A percentile compares a stretch with the other conserved stretches of the same genome.
These are phyloP conservation scores for Pleurotus tuoliensis DNA, from an alignment of 768 basidiomycete species.

Conservation along the genomic window DNA sequence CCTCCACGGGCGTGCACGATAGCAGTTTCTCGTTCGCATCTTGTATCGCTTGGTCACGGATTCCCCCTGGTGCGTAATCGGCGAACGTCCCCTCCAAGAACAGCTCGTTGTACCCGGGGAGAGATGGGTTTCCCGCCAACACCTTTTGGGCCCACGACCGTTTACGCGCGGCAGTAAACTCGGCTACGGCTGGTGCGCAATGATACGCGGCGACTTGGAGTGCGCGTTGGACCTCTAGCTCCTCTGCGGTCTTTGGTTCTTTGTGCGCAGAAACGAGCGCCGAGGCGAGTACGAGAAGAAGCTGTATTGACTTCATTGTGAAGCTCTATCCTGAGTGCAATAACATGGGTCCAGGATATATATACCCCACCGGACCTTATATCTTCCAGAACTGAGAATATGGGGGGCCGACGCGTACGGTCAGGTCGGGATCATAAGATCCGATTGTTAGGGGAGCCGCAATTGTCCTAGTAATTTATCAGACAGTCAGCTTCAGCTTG, in stretches of 20 bases:
- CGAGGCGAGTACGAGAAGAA: constrained; percentile 18
- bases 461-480: too few species aligned
- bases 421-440: background rate
- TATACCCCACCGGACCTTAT: background rate
- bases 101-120: constrained; percentile 39
- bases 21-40: constrained; percentile 31
- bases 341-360: background rate
- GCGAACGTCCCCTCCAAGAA: constrained; percentile 36
- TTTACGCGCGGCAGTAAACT: constrained; percentile 46
- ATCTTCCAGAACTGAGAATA: too few species aligned
- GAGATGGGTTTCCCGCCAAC: constrained; percentile 30
- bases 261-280: constrained; percentile 31
- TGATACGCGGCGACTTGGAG: constrained; percentile 52
- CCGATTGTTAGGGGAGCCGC: background rate
- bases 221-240: constrained; percentile 43
- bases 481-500: too few species aligned
- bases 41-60: constrained; percentile 12
- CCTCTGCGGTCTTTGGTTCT: constrained; percentile 38
- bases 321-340: background rate
- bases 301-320: background rate
- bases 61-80: constrained; percentile 21
- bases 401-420: too few species aligned
- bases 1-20: constrained; percentile 42
- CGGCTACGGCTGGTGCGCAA: constrained; percentile 49
- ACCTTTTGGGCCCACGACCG: constrained; percentile 44